phyloP scores from a whole-genome alignment of 331 rosid species.

The Stylosanthes scabra region DNA sequence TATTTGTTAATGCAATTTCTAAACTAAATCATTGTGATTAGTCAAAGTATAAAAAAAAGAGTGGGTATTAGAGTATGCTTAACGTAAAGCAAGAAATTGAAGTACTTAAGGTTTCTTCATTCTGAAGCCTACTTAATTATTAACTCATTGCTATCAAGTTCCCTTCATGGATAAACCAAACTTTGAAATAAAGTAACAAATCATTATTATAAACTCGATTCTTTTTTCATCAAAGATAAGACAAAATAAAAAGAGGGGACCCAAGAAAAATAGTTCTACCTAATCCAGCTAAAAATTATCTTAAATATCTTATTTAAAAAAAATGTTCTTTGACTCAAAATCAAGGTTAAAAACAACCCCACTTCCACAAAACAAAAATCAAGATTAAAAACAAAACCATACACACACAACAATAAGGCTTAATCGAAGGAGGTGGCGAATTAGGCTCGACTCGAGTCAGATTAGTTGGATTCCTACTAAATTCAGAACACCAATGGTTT shows the following conservation, averaged over 20 bases:
- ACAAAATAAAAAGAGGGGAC: not conserved
- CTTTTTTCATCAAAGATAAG: conserved; percentile 26
- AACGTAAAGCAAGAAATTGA: conserved; percentile 51
- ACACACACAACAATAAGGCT: not conserved
- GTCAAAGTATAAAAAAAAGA: conserved; percentile 45
- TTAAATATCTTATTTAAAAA: not conserved
- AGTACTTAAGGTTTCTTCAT: conserved; percentile 52
- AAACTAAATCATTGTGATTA: not conserved
- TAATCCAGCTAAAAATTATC: conserved; percentile 33
- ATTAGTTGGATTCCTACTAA: too few relatives aligned
- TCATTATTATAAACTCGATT: conserved; percentile 13
- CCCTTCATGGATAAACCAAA: conserved; percentile 43
- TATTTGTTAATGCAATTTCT: conserved; percentile 6
- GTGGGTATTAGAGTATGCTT: conserved; percentile 37
- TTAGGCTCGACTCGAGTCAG: not conserved
- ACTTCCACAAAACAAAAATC: conserved; percentile 45
- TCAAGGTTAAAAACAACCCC: conserved; percentile 55
- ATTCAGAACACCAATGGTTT: too few relatives aligned
- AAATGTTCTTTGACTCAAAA: not conserved
- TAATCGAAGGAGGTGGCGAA: not conserved
- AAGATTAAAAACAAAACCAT: conserved; percentile 55
- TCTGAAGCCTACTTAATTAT: conserved; percentile 30
- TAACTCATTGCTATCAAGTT: conserved; percentile 43
- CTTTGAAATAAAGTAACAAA: conserved; percentile 30
- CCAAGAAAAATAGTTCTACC: not conserved